phyloP scores from a whole-genome alignment of 306 rosid genomes.

The Trifolium dubium region DNA sequence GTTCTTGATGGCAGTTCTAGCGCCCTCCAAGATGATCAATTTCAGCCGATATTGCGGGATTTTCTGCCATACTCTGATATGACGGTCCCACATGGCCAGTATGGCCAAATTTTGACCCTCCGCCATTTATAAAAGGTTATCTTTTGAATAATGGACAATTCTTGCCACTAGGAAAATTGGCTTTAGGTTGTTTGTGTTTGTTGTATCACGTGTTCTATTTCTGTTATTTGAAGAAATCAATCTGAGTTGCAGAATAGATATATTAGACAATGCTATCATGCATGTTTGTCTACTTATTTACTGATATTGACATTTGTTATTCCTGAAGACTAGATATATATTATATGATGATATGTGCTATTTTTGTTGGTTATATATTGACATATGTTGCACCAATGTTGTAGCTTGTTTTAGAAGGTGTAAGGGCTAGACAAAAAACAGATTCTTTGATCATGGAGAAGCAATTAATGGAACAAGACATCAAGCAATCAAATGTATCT shows the following conservation, averaged over 20 bases:
- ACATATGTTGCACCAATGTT: conserved; percentile 39
- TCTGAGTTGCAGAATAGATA: neutral
- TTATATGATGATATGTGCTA: neutral
- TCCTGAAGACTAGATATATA: neutral
- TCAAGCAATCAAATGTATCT: conserved; percentile 71
- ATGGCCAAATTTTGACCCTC: no score
- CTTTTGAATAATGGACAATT: neutral
- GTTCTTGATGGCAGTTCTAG: no score
- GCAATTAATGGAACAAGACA: conserved; percentile 63
- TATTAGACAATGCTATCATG: neutral
- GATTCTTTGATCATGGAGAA: conserved; percentile 67
- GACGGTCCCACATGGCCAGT: no score
- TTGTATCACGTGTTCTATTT: neutral
- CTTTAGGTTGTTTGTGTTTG: neutral
- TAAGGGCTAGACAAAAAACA: conserved; percentile 71
- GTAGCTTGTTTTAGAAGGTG: conserved; percentile 94
- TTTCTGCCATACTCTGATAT: no score
- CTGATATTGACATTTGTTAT: neutral
- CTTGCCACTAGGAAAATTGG: neutral
- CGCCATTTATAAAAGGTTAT: neutral
- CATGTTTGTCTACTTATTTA: neutral
- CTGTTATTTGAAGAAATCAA: neutral
- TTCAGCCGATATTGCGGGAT: no score
- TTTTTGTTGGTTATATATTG: conserved; percentile 29
- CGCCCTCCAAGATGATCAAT: no score